These are phyloP conservation scores for Didymella lethalis DNA, from an alignment of 2,329 filamentous ascomycete genomes.

Conservation along the genomic window DNA sequence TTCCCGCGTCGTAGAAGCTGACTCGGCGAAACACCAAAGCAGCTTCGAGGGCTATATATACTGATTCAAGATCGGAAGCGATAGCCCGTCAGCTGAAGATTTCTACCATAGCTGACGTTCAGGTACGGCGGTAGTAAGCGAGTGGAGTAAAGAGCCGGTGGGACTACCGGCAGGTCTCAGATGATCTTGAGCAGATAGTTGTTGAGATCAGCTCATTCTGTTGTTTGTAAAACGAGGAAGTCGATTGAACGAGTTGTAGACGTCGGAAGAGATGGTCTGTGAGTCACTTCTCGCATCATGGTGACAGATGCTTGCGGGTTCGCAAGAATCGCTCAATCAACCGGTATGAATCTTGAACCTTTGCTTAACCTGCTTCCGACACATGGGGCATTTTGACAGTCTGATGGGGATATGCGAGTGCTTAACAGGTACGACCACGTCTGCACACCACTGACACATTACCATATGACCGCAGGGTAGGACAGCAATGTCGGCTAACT, in stretches of 20 bases:
- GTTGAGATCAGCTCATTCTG: not conserved
- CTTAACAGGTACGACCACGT: constrained; percentile 58
- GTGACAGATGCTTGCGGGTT: not conserved
- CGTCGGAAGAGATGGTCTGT: not conserved
- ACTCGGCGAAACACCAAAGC: not conserved
- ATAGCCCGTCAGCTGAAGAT: not conserved
- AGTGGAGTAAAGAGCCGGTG: not conserved
- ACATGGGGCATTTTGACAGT: constrained; percentile 55
- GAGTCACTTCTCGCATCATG: not conserved
- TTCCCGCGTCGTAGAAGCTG: not conserved
- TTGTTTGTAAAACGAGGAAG: not conserved
- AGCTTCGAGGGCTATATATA: not conserved
- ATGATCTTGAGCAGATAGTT: not conserved
- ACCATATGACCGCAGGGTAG: constrained; percentile 64
- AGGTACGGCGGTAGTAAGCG: not conserved
- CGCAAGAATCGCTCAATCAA: constrained; percentile 6
- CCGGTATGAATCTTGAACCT: constrained; percentile 51
- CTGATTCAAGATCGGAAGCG: not conserved
- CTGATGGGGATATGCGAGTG: constrained; percentile 52
- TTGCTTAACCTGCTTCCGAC: constrained; percentile 56
- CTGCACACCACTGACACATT: constrained; percentile 64
- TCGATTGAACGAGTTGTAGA: not conserved
- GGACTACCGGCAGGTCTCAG: not conserved
- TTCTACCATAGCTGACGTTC: not conserved
- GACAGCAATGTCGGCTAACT: constrained; percentile 60